Base-by-base conservation (phyloP, 2,329 filamentous ascomycete species). In the Helicocarpus griseus region DNA sequence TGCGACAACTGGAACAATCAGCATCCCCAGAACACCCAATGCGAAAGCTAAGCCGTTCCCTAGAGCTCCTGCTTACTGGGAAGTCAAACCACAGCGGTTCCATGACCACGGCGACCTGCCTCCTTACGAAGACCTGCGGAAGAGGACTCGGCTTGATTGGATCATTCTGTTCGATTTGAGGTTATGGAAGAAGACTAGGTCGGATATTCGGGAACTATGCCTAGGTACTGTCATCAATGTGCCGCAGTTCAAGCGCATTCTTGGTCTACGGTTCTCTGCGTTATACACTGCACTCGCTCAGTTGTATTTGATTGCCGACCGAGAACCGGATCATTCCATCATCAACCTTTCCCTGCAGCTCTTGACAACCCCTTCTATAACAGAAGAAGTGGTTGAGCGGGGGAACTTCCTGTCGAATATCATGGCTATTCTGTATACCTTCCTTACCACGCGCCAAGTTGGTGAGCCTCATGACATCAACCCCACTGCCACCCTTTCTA, bases 341-440 rank as follows among this genome's bases (percentile, higher is more conserved):
- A 95, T 98, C 75, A 96, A 96, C 64, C 80, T 98, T 35, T 97
- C 91, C 4, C 74, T 97, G 28, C 93, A 98, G 65, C 94, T 98
- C 81, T 75, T 98, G 56, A 98, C 93, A 0, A 96, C 93, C 0
- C 90, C 93, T 1, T 95, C 91, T 0, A 97, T 98, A 58, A 97
- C 91, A 0, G 87, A 89, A 41, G 94, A 98, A 69, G 87, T 97
- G 47, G 89, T 98, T 7, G 87, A 95, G 62, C 81, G 89, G 43
- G 91, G 90, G 26, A 98, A 98, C 67, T 98, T 98, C 64, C 75
- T 98, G 57, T 96, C 89, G 7, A 95, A 89, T 59, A 77, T 98
- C 36, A 86, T 97, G 79, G 89, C 93, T 13, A 98, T 98, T 55
- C 75, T 98, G 0, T 98, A 97, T 68, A 97, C 94, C 0, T 98